Evolutionary conservation across 2,329 filamentous ascomycete species (phyloP), one percentile per base, ranked within the genome.

Genomic region (Fusarium heterosporum): DNA sequence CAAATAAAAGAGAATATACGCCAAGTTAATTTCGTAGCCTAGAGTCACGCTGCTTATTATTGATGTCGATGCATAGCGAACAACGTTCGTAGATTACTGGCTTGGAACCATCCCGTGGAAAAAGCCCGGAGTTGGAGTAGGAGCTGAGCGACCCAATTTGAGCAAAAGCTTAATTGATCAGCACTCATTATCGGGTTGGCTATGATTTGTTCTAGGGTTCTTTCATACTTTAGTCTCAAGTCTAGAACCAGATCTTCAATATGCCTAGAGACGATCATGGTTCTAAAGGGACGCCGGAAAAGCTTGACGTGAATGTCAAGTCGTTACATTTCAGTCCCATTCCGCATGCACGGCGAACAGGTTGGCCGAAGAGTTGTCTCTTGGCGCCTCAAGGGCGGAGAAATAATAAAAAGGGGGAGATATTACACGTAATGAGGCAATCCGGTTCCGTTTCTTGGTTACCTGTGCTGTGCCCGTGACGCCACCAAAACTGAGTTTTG

Each of bases 61-160:
- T n/a, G n/a, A n/a, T n/a, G n/a, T n/a, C n/a, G n/a, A n/a, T n/a
- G n/a, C n/a, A n/a, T n/a, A n/a, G n/a, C n/a, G n/a, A n/a, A n/a
- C n/a, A n/a, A n/a, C n/a, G n/a, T n/a, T n/a, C n/a, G n/a, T n/a
- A n/a, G n/a, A 29, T 36, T 39, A 64, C 48, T 64, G 64, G 63
- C 40, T 61, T 39, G 42, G 64, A 54, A 54, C 41, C 13, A 40
- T 42, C 66, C 60, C 51, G 60, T 11, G 8, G n/a, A 30, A 34
- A 46, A 47, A 65, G 28, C 38, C 45, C n/a, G 54, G 26, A 64
- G 59, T 51, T 58, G 41, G 60, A 64, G 64, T 64, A 55, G 64
- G 64, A 68, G 38, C 22, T 39, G 68, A 51, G 32, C 55, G 45
- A 38, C 45, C 64, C 64, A 49, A 68, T 68, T 64, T 67, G 64